Conservation (phyloP, 1,284 basidiomycete genomes). For the Puccinia horiana region DNA sequence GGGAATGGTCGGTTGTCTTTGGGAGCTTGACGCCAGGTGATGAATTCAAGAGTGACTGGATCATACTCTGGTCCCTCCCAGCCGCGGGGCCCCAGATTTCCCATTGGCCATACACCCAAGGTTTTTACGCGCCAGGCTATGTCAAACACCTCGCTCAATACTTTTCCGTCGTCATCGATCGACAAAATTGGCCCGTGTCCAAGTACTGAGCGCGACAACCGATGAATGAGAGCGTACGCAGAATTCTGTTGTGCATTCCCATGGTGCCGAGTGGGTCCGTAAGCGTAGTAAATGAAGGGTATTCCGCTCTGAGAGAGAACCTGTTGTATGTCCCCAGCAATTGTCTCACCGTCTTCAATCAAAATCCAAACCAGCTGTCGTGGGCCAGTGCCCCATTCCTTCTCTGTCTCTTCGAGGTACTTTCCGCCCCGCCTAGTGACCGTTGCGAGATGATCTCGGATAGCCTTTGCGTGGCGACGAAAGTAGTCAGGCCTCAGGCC, state of each 20-base stretch:
- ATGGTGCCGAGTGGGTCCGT: constrained; percentile 28
- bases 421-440: constrained; percentile 4
- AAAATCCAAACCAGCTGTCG: constrained; percentile 33
- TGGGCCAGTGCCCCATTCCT: constrained; percentile 18
- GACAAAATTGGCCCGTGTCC: constrained; percentile 38
- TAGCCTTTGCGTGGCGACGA: constrained; percentile 12
- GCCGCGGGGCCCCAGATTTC: constrained; percentile 47
- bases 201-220: constrained; percentile 18
- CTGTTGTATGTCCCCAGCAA: constrained; percentile 6
- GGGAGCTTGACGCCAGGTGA: constrained; percentile 19
- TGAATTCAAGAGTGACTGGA: constrained; percentile 26
- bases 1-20: constrained; percentile 33
- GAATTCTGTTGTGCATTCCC: constrained; percentile 45
- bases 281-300: constrained; percentile 28
- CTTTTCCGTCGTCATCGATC: constrained; percentile 39
- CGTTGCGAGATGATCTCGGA: constrained; percentile 11
- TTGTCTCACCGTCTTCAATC: constrained; percentile 31
- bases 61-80: constrained; percentile 50
- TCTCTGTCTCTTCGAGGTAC: constrained; percentile 15
- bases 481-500: constrained; percentile 27
- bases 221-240: constrained; percentile 44
- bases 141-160: constrained; percentile 35
- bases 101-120: constrained; percentile 51
- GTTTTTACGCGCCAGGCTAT: constrained; percentile 41
- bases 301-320: constrained; percentile 3